Percentiles rank a stretch among this genome's conserved stretches.
phyloP scores from a whole-genome alignment of 2,329 filamentous ascomycete genomes.

The Pyricularia pennisetigena region DNA sequence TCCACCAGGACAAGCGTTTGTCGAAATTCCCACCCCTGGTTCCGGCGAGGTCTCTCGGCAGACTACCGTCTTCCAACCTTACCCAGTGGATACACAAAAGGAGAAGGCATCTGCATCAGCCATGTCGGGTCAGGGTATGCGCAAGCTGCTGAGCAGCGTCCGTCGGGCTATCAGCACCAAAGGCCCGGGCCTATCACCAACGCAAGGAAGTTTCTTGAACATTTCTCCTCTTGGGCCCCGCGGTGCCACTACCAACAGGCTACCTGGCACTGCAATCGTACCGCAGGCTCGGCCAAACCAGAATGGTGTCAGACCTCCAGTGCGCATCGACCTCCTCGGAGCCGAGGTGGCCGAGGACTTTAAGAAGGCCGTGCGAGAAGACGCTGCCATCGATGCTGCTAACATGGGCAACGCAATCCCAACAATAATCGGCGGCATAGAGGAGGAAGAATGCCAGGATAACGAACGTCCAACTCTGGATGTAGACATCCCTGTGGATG shows the following conservation, averaged over 20 bases:
- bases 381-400: slow-evolving; percentile 34
- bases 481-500: not conserved
- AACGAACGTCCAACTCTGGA: not conserved
- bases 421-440: slow-evolving; percentile 5
- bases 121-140: slow-evolving; percentile 67
- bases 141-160: slow-evolving; percentile 77
- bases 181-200: slow-evolving; percentile 31
- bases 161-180: slow-evolving; percentile 67
- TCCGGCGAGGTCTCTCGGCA: slow-evolving; percentile 35
- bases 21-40: slow-evolving; percentile 52
- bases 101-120: slow-evolving; percentile 40
- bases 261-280: slow-evolving; percentile 51
- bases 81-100: slow-evolving; percentile 22
- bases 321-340: slow-evolving; percentile 75
- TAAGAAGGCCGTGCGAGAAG: slow-evolving; percentile 62
- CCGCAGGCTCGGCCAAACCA: slow-evolving; percentile 39
- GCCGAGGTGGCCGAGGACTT: slow-evolving; percentile 71
- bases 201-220: slow-evolving; percentile 36
- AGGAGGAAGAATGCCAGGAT: not conserved
- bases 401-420: slow-evolving; percentile 16
- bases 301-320: slow-evolving; percentile 36
- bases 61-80: slow-evolving; percentile 41
- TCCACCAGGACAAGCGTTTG: slow-evolving; percentile 72
- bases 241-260: slow-evolving; percentile 45
- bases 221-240: slow-evolving; percentile 39